Evolutionary conservation across 179 eudicot genomes (phyloP), one percentile per base, ranked within the genome.

Genomic region (Gypsophila paniculata): DNA sequence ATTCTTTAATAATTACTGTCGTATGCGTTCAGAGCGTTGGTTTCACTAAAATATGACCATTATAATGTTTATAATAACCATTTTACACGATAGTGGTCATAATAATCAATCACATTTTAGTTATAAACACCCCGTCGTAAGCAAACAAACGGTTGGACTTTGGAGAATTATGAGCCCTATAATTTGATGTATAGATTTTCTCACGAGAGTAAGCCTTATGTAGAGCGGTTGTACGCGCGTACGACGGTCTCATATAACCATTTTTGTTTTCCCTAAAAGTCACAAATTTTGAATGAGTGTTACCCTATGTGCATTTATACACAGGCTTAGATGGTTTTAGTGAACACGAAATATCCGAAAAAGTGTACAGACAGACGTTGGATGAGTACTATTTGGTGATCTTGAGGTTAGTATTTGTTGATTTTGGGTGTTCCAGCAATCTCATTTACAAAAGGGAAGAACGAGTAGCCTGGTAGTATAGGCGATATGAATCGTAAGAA

Each of bases 401-500:
- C 26, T n/a, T 55, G 5, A 1, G 55, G 46, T 17, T 15, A 44
- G 38, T 18, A 18, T 64, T 36, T 5, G 69, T 42, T 39, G 68
- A 64, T 36, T 65, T 64, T 29, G 48, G 69, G 39, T 65, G 52
- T 65, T 39, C 14, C 52, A 42, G 52, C 19, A 22, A 9, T 65
- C 72, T 61, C 36, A 61, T 38, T 46, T 54, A 19, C 60, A 55
- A 21, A 55, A 19, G 60, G 60, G 60, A 19, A 17, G 17, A 14
- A 0, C 34, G 34, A 29, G 34, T 29, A 29, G 44, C 3, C 44
- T 39, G 9, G 9, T 39, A 39, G 44, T 39, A 39, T 39, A 39
- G 44, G 9, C 44, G 44, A 25, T 67, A 81, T 81, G 82, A 78
- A 72, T n/a, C 49, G 3, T 51, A 65, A 61, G 19, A 75, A 72